A percentile compares a stretch with the other conserved stretches of the same genome.
Conservation (phyloP, 331 rosid species). For the Erythrophleum ivorense region DNA sequence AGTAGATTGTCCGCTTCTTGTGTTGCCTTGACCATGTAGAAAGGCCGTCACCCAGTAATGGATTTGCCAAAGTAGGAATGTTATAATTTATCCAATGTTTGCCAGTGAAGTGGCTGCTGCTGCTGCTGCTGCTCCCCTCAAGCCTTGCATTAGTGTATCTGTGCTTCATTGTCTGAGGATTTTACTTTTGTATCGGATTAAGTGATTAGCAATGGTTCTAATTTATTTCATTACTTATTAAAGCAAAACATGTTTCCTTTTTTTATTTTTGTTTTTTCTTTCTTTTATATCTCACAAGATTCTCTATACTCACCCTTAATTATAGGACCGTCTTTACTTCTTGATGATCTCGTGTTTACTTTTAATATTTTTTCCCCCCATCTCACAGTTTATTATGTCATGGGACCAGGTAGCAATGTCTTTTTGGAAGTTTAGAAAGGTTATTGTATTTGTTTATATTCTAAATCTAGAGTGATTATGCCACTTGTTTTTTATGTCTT, state of each 20-base stretch:
- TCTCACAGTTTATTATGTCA: background rate
- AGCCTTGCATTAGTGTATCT: background rate
- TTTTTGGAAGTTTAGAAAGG: background rate
- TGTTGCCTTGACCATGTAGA: background rate
- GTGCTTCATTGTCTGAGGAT: background rate
- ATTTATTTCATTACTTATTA: constrained; percentile 24
- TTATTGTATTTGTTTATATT: background rate
- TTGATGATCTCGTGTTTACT: constrained; percentile 33
- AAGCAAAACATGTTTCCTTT: background rate
- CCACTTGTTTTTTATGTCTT: background rate
- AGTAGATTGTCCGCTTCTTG: background rate
- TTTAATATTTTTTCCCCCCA: constrained; percentile 10
- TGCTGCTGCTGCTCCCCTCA: background rate
- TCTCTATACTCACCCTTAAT: background rate
- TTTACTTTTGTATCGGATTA: constrained; percentile 11
- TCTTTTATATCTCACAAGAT: background rate
- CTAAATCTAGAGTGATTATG: constrained; percentile 4
- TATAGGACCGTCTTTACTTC: constrained; percentile 3
- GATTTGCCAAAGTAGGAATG: background rate
- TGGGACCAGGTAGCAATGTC: background rate
- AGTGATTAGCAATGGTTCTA: constrained; percentile 18
- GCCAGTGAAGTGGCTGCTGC: background rate
- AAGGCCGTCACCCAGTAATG: background rate
- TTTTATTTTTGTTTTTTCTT: background rate
- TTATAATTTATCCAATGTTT: background rate